phyloP scores from a whole-genome alignment of 2,329 filamentous ascomycete genomes.

The Xylariaceae sp. region DNA sequence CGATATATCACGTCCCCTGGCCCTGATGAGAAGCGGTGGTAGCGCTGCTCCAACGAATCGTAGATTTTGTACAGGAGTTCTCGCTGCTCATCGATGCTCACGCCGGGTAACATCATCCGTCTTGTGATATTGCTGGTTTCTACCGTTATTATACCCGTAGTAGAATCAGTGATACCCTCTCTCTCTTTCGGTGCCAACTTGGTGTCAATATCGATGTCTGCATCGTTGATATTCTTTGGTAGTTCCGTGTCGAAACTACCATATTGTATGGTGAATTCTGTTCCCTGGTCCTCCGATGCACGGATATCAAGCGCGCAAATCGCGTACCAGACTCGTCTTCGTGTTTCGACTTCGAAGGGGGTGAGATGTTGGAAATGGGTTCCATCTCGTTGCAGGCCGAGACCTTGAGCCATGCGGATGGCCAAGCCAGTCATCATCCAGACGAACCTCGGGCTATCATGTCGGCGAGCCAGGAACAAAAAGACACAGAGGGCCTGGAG shows the following conservation, averaged over 20 bases:
- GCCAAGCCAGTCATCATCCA: conserved; percentile 56
- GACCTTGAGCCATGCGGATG: conserved; percentile 52
- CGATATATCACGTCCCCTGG: conserved; percentile 33
- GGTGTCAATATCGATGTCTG: conserved; percentile 38
- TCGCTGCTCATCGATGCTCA: conserved; percentile 37
- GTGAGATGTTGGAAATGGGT: conserved; percentile 44
- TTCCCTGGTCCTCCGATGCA: conserved; percentile 58
- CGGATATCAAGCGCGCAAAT: conserved; percentile 55
- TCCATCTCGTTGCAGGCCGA: conserved; percentile 57
- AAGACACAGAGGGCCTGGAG: conserved; percentile 49
- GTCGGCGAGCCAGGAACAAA: conserved; percentile 45
- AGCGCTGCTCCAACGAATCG: conserved; percentile 36
- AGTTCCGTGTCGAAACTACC: conserved; percentile 54
- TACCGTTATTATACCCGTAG: conserved; percentile 36
- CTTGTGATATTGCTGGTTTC: conserved; percentile 34
- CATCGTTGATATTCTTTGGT: conserved; percentile 45
- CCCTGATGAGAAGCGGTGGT: conserved; percentile 36
- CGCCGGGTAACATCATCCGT: conserved; percentile 34
- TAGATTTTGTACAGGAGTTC: conserved; percentile 22
- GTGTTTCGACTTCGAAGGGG: conserved; percentile 57
- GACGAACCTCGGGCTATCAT: conserved; percentile 37
- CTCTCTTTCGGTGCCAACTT: conserved; percentile 33
- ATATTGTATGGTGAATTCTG: conserved; percentile 53
- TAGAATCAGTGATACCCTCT: conserved; percentile 43
- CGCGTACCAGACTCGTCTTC: conserved; percentile 56